A percentile compares a stretch with the other conserved stretches of the same genome.
phyloP scores from a whole-genome alignment of 2,329 filamentous ascomycete species.

The Fusarium napiforme region DNA sequence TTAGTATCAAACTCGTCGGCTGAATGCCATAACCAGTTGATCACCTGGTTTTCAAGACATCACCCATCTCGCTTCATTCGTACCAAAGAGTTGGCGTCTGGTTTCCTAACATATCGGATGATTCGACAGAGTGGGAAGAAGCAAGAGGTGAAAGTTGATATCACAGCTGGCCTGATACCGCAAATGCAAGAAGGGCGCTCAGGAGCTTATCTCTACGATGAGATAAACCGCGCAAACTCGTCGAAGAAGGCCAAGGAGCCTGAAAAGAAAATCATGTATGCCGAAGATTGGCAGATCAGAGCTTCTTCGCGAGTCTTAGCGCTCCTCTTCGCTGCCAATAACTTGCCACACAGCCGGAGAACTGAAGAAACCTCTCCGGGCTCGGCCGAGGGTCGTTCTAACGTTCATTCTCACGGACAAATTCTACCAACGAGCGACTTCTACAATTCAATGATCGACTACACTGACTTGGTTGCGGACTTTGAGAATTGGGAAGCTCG shows the following conservation, averaged over 20 bases:
- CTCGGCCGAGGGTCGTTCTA: slow-evolving; percentile 42
- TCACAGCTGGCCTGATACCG: slow-evolving; percentile 76
- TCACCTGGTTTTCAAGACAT: slow-evolving; percentile 81
- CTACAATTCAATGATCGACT: slow-evolving; percentile 88
- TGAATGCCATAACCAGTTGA: slow-evolving; percentile 79
- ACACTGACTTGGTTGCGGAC: slow-evolving; percentile 84
- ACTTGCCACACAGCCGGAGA: slow-evolving; percentile 56
- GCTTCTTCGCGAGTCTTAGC: slow-evolving; percentile 83
- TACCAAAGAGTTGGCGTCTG: slow-evolving; percentile 79
- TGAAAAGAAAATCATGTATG: slow-evolving; percentile 70
- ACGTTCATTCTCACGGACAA: slow-evolving; percentile 62
- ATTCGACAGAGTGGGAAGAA: slow-evolving; percentile 76
- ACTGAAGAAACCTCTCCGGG: slow-evolving; percentile 38
- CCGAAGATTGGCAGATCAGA: slow-evolving; percentile 90
- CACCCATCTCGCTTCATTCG: slow-evolving; percentile 74
- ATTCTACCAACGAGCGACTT: slow-evolving; percentile 85
- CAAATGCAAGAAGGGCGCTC: slow-evolving; percentile 74
- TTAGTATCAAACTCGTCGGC: slow-evolving; percentile 79
- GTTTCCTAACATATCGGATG: slow-evolving; percentile 85
- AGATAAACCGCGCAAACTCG: slow-evolving; percentile 67
- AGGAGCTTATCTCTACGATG: slow-evolving; percentile 79
- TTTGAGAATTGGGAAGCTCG: slow-evolving; percentile 89
- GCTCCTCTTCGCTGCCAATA: slow-evolving; percentile 85
- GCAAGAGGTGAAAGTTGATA: slow-evolving; percentile 67
- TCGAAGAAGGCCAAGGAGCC: slow-evolving; percentile 66